phyloP scores from a whole-genome alignment of 129 eudicot species.

The Lactuca saligna region DNA sequence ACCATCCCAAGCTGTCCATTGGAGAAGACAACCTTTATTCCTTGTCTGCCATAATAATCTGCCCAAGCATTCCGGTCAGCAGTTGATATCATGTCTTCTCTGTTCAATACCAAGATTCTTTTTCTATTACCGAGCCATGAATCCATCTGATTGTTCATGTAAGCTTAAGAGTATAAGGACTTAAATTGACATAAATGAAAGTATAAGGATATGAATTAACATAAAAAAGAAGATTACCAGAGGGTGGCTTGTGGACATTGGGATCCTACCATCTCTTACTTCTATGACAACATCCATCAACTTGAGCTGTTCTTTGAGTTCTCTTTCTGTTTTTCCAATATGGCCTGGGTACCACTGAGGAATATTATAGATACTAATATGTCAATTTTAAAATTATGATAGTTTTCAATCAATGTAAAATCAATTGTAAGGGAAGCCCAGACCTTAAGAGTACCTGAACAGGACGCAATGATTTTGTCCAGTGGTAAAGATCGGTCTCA shows the following conservation, averaged over 20 bases:
- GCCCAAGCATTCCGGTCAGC: constrained; percentile 97
- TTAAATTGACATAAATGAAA: constrained; percentile 4
- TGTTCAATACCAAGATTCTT: constrained; percentile 83
- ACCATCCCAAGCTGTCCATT: constrained; percentile 97
- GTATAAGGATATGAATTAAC: not conserved
- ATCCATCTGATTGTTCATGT: constrained; percentile 71
- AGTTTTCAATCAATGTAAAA: not conserved
- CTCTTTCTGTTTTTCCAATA: constrained; percentile 94
- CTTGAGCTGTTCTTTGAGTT: constrained; percentile 87
- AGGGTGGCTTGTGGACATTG: constrained; percentile 92
- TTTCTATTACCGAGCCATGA: constrained; percentile 89
- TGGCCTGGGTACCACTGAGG: constrained; percentile 98
- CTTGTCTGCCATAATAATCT: constrained; percentile 76
- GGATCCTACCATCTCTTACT: constrained; percentile 99
- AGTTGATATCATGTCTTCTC: constrained; percentile 96
- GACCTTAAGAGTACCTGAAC: constrained; percentile 73
- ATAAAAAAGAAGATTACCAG: constrained; percentile 45
- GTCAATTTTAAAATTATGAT: constrained; percentile 3
- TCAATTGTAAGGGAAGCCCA: constrained; percentile 9
- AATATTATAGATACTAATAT: not conserved
- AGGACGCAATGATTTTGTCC: constrained; percentile 87
- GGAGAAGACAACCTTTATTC: constrained; percentile 76
- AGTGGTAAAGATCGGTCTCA: constrained; percentile 71
- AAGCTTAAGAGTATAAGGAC: not conserved
- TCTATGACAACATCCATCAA: constrained; percentile 98